These are phyloP conservation scores for Naganishia vaughanmartiniae DNA, from an alignment of 768 basidiomycete genomes.

Conservation along the genomic window DNA sequence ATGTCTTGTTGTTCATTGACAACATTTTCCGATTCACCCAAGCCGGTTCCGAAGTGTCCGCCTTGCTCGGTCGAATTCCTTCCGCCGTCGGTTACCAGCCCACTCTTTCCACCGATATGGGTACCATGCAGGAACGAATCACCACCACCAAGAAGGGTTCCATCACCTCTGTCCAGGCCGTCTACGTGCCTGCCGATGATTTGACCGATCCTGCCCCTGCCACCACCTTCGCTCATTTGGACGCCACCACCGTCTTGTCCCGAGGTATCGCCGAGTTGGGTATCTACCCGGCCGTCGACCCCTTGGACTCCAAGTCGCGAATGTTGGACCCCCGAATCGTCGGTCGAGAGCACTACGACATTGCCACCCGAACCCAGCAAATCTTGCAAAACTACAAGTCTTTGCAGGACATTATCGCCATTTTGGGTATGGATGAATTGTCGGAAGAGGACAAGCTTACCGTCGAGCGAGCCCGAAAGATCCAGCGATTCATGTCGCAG, in stretches of 20 bases:
- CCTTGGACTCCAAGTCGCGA: constrained; percentile 97
- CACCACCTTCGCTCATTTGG: constrained; percentile 99
- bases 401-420: constrained; percentile 91
- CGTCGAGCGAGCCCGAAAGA: constrained; percentile 95
- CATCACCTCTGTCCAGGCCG: constrained; percentile 98
- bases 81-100: constrained; percentile 99
- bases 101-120: constrained; percentile 99
- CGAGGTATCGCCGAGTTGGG: constrained; percentile 79
- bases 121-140: constrained; percentile 99
- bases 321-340: constrained; percentile 99
- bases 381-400: constrained; percentile 61
- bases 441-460: constrained; percentile 99
- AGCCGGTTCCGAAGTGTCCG: constrained; percentile 99
- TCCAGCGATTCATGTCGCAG: constrained; percentile 98
- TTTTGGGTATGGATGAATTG: constrained; percentile 99
- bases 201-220: constrained; percentile 99
- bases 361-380: constrained; percentile 95
- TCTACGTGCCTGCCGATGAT: constrained; percentile 99
- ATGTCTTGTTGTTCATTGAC: constrained; percentile 99
- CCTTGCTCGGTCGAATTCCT: constrained; percentile 98
- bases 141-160: constrained; percentile 99
- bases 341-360: constrained; percentile 74
- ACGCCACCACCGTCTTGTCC: constrained; percentile 98
- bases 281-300: constrained; percentile 99
- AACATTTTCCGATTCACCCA: constrained; percentile 99